Percentiles rank a stretch among this genome's conserved stretches.
Conservation (phyloP, 1,284 basidiomycete genomes). For the Leccinum cinnamomeum region DNA sequence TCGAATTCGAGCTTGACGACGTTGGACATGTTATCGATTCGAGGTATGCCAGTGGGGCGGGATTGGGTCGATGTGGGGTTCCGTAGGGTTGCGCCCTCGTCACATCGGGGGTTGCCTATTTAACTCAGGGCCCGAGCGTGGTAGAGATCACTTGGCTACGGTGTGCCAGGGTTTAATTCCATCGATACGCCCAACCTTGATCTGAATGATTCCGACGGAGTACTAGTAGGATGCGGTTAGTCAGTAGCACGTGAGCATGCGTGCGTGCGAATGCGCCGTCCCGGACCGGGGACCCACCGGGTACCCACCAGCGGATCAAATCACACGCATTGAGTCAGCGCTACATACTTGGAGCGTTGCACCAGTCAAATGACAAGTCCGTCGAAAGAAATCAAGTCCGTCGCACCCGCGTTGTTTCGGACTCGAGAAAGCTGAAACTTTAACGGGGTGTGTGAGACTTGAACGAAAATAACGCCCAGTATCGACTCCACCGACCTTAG, state of each 20-base stretch:
- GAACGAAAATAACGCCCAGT: not conserved
- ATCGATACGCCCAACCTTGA: not conserved
- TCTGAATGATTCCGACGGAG: not conserved
- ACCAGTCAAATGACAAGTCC: not conserved
- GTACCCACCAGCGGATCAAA: not conserved
- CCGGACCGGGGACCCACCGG: not conserved
- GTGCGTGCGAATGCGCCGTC: not conserved
- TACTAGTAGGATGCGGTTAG: not conserved
- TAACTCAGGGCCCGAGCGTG: not conserved
- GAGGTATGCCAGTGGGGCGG: not conserved
- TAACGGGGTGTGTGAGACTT: too few relatives aligned
- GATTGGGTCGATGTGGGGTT: not conserved
- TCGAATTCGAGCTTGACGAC: conserved; percentile 41
- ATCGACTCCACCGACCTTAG: not conserved
- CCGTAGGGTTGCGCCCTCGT: not conserved
- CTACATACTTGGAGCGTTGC: not conserved
- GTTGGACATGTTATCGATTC: conserved; percentile 15
- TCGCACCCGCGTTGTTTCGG: not conserved
- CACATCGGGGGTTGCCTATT: not conserved
- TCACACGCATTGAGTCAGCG: not conserved
- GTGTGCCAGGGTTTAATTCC: not conserved
- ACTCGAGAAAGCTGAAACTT: not conserved
- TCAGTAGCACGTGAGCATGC: not conserved
- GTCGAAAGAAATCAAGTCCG: not conserved
- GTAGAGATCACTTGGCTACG: not conserved